Base-by-base conservation (phyloP, 2,329 filamentous ascomycete genomes). In the Monilinia aucupariae region DNA sequence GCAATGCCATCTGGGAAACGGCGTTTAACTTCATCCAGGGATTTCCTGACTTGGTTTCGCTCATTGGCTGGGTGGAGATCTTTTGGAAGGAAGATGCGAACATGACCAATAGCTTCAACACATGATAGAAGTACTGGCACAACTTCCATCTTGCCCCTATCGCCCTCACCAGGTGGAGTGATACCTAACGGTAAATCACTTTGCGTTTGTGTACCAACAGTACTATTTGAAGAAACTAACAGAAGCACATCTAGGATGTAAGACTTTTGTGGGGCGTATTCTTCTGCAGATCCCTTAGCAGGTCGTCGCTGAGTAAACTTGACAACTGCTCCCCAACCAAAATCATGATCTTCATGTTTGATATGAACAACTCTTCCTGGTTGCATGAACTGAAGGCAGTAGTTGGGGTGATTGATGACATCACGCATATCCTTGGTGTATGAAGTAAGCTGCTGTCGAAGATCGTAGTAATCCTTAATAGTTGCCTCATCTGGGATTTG, bases 1-100 rank as follows among this genome's bases (percentile, higher is more conserved):
- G 94, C 89, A 63, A 99, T 79, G 3, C 94, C 94, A 72, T 99
- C 94, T 0, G 92, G 92, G 78, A 99, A 97, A 32, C 94, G 87
- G 68, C 86, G 86, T 76, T 90, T 84, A 20, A 96, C 87, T 75
- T 97, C 93, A 49, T 85, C 82, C 34, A 97, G 76, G 4, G 82
- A 76, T 72, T 88, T 90, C 61, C 84, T 81, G 39, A 89, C 81
- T 1, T 81, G 83, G 68, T 89, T 89, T 63, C 87, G 85, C 55
- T 91, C 84, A n/a, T 88, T 81, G 4, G 81, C 76, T 2, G 82
- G 81, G 68, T 85, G 85, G 45, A 96, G 76, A 62, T 96, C 90
- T 68, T 88, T 86, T 0, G 92, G 91, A 66, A 96, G 79, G 77
- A 91, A 92, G 20, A 97, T 82, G 22, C 92, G 85, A 32, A 97